Percentiles rank a stretch among this genome's conserved stretches.
phyloP scores from a whole-genome alignment of 768 basidiomycete genomes.

The Suillus brevipes region DNA sequence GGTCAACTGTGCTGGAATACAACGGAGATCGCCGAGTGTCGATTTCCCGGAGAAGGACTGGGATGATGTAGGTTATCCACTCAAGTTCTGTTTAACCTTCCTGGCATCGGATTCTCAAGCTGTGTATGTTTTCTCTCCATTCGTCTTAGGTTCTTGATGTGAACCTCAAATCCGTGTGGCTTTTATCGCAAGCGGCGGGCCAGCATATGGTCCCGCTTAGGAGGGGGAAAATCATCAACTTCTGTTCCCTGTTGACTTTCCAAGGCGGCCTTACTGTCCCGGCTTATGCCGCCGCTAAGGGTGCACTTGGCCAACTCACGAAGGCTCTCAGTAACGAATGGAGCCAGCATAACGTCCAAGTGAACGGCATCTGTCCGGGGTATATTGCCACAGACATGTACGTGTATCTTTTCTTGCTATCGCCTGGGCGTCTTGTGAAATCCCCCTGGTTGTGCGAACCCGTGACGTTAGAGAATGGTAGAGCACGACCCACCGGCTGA shows the following conservation, averaged over 20 bases:
- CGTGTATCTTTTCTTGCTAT: slow-evolving; percentile 30
- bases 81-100: slow-evolving; percentile 26
- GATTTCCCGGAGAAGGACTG: slow-evolving; percentile 67
- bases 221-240: slow-evolving; percentile 73
- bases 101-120: slow-evolving; percentile 12
- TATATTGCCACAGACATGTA: slow-evolving; percentile 91
- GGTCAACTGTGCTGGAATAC: slow-evolving; percentile 70
- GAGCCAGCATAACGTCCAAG: slow-evolving; percentile 84
- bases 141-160: slow-evolving; percentile 69
- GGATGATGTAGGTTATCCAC: slow-evolving; percentile 59
- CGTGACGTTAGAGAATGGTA: slow-evolving; percentile 6
- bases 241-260: slow-evolving; percentile 53
- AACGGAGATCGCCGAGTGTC: slow-evolving; percentile 59
- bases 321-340: slow-evolving; percentile 94
- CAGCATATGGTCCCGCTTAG: slow-evolving; percentile 80
- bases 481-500: neutral
- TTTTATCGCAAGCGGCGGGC: slow-evolving; percentile 84
- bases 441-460: slow-evolving; percentile 5
- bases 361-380: slow-evolving; percentile 86
- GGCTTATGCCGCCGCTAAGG: slow-evolving; percentile 91
- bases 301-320: slow-evolving; percentile 80
- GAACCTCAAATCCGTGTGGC: slow-evolving; percentile 86
- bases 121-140: slow-evolving; percentile 11
- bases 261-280: slow-evolving; percentile 73
- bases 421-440: slow-evolving; percentile 3